These are phyloP conservation scores for Spergularia marina DNA, from an alignment of 148 eudicot genomes.

Conservation along the genomic window DNA sequence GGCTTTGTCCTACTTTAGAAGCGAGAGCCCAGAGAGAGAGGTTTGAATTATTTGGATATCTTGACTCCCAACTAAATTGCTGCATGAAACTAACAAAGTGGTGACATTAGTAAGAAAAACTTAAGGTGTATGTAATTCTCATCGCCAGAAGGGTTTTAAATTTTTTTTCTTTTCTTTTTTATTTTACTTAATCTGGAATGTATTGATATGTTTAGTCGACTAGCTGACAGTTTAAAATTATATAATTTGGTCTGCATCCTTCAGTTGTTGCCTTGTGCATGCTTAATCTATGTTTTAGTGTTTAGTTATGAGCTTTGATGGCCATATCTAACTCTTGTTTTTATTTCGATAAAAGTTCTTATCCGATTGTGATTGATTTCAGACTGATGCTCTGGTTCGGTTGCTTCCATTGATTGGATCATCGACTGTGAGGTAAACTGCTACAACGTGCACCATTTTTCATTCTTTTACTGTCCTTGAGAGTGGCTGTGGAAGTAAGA, in stretches of 20 bases:
- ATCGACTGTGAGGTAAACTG: slow-evolving; percentile 64
- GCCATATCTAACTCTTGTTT: neutral
- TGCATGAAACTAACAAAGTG: no score
- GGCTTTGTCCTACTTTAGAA: slow-evolving; percentile 58
- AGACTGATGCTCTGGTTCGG: slow-evolving; percentile 84
- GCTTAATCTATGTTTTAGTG: neutral
- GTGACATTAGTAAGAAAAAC: no score
- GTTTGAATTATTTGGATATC: slow-evolving; percentile 39
- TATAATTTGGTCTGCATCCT: neutral
- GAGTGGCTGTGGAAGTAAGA: neutral
- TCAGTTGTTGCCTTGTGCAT: neutral
- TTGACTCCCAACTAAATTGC: neutral
- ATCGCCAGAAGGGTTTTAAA: no score
- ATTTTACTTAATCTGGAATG: no score
- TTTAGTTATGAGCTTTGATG: neutral
- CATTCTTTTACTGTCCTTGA: neutral
- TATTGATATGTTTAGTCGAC: neutral
- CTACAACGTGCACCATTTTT: neutral
- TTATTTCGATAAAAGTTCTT: neutral
- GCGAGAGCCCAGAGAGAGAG: slow-evolving; percentile 85
- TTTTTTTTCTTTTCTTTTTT: no score
- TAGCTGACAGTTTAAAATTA: neutral
- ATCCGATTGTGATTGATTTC: slow-evolving; percentile 27
- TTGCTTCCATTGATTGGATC: slow-evolving; percentile 93
- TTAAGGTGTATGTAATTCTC: no score